These are phyloP conservation scores for Phylloporus gajari DNA, from an alignment of 1,284 basidiomycete species.

Conservation along the genomic window DNA sequence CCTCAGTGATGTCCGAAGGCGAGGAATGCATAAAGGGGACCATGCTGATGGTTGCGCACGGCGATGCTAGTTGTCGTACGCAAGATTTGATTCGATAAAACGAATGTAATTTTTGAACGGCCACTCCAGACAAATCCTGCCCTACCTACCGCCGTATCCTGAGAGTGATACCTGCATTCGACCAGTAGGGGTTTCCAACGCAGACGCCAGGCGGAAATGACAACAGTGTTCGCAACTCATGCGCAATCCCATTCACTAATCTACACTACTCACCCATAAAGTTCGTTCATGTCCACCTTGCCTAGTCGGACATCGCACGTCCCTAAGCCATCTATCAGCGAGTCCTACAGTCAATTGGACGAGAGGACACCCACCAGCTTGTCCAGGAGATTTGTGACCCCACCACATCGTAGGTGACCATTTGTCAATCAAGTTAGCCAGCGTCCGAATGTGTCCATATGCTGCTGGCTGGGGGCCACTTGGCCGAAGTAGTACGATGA, in stretches of 20 bases:
- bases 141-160: too few relatives aligned
- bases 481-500: slow-evolving; percentile 28
- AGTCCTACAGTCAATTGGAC: background rate
- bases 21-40: too few relatives aligned
- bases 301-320: slow-evolving; percentile 36
- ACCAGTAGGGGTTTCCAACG: too few relatives aligned
- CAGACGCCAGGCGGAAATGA: background rate
- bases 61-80: too few relatives aligned
- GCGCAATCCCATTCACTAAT: background rate
- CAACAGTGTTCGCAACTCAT: too few relatives aligned
- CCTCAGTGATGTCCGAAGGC: too few relatives aligned
- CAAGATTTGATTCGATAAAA: too few relatives aligned
- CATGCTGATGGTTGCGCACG: too few relatives aligned
- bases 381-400: slow-evolving; percentile 36
- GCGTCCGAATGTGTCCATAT: slow-evolving; percentile 46
- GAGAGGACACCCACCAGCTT: slow-evolving; percentile 33
- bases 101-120: too few relatives aligned
- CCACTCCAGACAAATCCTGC: too few relatives aligned
- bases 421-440: slow-evolving; percentile 46
- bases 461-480: slow-evolving; percentile 42
- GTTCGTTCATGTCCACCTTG: slow-evolving; percentile 34
- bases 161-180: too few relatives aligned
- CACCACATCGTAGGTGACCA: slow-evolving; percentile 49
- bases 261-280: background rate
- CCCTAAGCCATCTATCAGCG: slow-evolving; percentile 24